Evolutionary conservation across 2,329 filamentous ascomycete genomes (phyloP).

Genomic region (Mycocentrospora acerina): DNA sequence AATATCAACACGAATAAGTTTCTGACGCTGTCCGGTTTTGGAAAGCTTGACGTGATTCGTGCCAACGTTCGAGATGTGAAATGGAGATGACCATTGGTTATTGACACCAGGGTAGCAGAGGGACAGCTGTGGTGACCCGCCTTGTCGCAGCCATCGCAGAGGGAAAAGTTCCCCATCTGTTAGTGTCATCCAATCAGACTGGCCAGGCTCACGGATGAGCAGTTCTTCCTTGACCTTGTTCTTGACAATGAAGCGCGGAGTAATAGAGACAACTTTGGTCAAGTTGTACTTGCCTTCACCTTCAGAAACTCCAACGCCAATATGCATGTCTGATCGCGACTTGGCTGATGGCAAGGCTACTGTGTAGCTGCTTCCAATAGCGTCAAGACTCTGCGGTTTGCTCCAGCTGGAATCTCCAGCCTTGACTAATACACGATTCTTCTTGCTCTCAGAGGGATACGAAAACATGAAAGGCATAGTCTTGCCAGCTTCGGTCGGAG

Average conservation of each 20-base stretch:
- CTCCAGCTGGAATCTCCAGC: slow-evolving; percentile 93
- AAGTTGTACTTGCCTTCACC: slow-evolving; percentile 98
- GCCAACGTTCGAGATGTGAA: slow-evolving; percentile 94
- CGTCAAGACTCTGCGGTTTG: slow-evolving; percentile 96
- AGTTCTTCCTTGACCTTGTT: slow-evolving; percentile 90
- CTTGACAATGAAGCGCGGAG: slow-evolving; percentile 89
- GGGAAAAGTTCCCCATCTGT: slow-evolving; percentile 79
- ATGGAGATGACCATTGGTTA: slow-evolving; percentile 96
- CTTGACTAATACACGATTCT: slow-evolving; percentile 85
- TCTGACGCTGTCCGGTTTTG: slow-evolving; percentile 85
- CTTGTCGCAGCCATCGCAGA: slow-evolving; percentile 85
- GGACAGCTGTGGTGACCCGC: slow-evolving; percentile 81
- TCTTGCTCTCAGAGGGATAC: slow-evolving; percentile 81
- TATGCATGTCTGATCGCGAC: slow-evolving; percentile 78
- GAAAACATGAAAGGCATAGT: slow-evolving; percentile 95
- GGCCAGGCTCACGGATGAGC: slow-evolving; percentile 87
- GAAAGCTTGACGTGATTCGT: slow-evolving; percentile 92
- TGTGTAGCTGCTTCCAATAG: slow-evolving; percentile 89
- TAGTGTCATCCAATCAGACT: slow-evolving; percentile 78
- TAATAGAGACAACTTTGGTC: slow-evolving; percentile 90
- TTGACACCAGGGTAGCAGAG: slow-evolving; percentile 91
- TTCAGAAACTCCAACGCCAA: slow-evolving; percentile 84
- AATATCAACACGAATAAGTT: slow-evolving; percentile 82
- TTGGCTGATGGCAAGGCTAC: slow-evolving; percentile 75
- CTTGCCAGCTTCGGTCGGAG: slow-evolving; percentile 72